Percentiles rank a stretch among this genome's conserved stretches.
Conservation (phyloP, 2,329 filamentous ascomycete species). For the Ophiostoma angusticollis region DNA sequence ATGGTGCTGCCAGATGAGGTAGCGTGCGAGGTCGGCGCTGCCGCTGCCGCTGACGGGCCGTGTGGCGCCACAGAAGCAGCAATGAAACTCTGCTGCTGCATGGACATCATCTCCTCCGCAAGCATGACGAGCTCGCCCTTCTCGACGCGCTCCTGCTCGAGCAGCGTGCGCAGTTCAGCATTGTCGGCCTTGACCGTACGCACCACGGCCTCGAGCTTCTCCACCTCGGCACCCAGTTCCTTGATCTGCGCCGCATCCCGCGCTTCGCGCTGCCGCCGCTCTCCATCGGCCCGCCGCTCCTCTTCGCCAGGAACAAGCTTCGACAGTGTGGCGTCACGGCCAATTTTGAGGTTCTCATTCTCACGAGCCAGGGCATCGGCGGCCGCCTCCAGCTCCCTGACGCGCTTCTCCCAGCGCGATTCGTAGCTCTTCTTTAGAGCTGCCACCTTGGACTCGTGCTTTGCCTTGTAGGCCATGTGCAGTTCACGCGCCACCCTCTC, state of each 20-base stretch:
- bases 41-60: neutral
- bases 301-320: conserved; percentile 35
- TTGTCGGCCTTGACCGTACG: conserved; percentile 58
- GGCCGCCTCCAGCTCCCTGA: conserved; percentile 61
- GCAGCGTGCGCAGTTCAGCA: conserved; percentile 46
- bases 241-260: conserved; percentile 54
- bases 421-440: conserved; percentile 81
- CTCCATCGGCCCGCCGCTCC: conserved; percentile 31
- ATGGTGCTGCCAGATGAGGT: neutral
- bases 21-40: neutral
- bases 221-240: conserved; percentile 59
- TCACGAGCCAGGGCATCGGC: conserved; percentile 58
- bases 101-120: conserved; percentile 71
- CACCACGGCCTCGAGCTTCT: conserved; percentile 62
- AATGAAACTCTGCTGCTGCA: conserved; percentile 40
- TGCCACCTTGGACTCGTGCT: conserved; percentile 91
- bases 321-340: conserved; percentile 53
- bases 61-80: conserved; percentile 9
- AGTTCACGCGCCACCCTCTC: conserved; percentile 91
- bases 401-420: conserved; percentile 76
- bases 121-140: conserved; percentile 72
- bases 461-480: conserved; percentile 87
- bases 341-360: conserved; percentile 58
- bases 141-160: conserved; percentile 66
- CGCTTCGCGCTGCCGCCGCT: conserved; percentile 44